Evolutionary conservation across 306 rosid species (phyloP), one percentile per base, ranked within the genome.

Genomic region (Hippophae tibetana): DNA sequence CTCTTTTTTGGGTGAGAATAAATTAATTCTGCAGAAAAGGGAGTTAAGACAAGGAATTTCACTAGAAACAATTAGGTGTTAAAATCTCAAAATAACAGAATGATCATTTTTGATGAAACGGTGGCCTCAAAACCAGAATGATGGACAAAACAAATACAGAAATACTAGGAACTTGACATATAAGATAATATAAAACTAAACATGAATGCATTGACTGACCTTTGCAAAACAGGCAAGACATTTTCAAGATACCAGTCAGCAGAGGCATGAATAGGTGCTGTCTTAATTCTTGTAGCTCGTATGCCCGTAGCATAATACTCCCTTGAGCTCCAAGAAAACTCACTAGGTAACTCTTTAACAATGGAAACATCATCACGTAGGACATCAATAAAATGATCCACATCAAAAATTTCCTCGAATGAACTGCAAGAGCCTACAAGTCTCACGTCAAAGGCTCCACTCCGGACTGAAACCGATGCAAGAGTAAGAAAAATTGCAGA

Each of bases 211-310:
- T 49, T 60, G 58, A 75, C 95, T 67, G 72, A 92, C 99, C 89
- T 85, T 72, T 79, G 80, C 46, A 92, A 69, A 55, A 82, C 70
- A 38, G 99, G 99, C 81, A 85, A 73, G 62, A 85, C 95, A 69
- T 88, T 92, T 74, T 85, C 84, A 69, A 92, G 78, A 78, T 88
- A 92, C 99, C 99, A 92, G 69, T 76, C 74, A 57, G 95, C 83
- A 7, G 93, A 67, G 13, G 96, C 93, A 38, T 87, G 95, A 54
- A 79, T 76, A 42, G 99, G 99, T 48, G 96, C 85, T 48, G 80
- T 84, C 66, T 88, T 92, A 76, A 92, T 88, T 74, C 99, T 78
- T 58, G 86, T 92, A 54, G 74, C 77, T 49, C 96, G 81, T 63
- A 86, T 82, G 47, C 95, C 86, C 2, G 80, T 64, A 8, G 84